Conservation (phyloP, 2,329 filamentous ascomycete species). For the Periconia sp. region DNA sequence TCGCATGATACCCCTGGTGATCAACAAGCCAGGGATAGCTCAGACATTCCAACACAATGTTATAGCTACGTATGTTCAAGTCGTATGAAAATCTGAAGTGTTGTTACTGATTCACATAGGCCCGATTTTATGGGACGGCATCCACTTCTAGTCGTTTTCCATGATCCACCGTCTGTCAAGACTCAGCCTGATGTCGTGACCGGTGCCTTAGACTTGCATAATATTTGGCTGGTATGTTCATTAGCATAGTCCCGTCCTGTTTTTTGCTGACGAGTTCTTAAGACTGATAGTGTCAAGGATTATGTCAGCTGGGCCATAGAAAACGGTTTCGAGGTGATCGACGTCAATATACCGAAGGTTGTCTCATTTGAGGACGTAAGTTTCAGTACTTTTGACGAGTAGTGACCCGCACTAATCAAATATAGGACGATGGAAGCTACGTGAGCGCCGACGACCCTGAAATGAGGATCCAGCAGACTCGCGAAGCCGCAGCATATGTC, state of each 20-base stretch:
- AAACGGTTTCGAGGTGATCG: slow-evolving; percentile 82
- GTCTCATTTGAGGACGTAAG: slow-evolving; percentile 65
- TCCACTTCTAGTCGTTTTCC: slow-evolving; percentile 81
- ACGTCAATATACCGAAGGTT: slow-evolving; percentile 85
- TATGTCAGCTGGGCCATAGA: slow-evolving; percentile 83
- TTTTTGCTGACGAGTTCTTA: slow-evolving; percentile 45
- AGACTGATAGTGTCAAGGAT: slow-evolving; percentile 80
- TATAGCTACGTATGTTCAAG: slow-evolving; percentile 65
- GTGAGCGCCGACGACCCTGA: slow-evolving; percentile 52
- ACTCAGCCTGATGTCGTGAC: slow-evolving; percentile 54
- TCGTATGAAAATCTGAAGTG: not conserved
- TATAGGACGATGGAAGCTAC: slow-evolving; percentile 36
- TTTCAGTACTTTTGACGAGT: not conserved
- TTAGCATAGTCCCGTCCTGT: slow-evolving; percentile 29
- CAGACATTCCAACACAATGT: slow-evolving; percentile 86
- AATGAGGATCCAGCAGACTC: slow-evolving; percentile 50
- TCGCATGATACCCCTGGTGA: slow-evolving; percentile 77
- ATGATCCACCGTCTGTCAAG: slow-evolving; percentile 68
- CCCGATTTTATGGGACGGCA: slow-evolving; percentile 66
- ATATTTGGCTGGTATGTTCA: slow-evolving; percentile 78
- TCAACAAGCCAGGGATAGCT: slow-evolving; percentile 72
- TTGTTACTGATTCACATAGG: slow-evolving; percentile 37
- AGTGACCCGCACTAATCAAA: slow-evolving; percentile 7
- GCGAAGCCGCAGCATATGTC: slow-evolving; percentile 79
- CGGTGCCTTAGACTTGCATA: slow-evolving; percentile 76